Conservation (phyloP, 768 basidiomycete genomes). For the Suillus fuscotomentosus region DNA sequence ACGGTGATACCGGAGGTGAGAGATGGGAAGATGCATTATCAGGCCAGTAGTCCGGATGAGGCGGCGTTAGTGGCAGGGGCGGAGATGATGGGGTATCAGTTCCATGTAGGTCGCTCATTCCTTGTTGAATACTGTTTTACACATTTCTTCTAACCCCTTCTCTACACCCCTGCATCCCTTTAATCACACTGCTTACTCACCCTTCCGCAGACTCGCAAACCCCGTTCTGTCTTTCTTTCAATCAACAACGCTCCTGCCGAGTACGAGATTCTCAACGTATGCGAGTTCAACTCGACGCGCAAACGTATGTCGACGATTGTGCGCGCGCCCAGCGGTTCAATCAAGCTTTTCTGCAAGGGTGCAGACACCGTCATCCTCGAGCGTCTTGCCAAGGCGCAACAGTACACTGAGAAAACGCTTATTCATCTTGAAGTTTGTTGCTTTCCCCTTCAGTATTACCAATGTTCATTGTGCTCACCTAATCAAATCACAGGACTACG, state of each 20-base stretch:
- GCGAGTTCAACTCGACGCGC: constrained; percentile 97
- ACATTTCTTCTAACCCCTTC: not conserved
- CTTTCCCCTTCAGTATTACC: not conserved
- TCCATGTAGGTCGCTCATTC: constrained; percentile 67
- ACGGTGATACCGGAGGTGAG: constrained; percentile 95
- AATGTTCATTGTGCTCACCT: constrained; percentile 4
- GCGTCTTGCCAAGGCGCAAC: constrained; percentile 81
- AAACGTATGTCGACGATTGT: constrained; percentile 98
- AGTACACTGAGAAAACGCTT: constrained; percentile 82
- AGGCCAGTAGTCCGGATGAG: constrained; percentile 97
- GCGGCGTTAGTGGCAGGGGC: constrained; percentile 95
- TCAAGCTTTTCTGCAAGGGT: constrained; percentile 96
- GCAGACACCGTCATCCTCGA: constrained; percentile 98
- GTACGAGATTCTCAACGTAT: constrained; percentile 92
- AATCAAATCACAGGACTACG: constrained; percentile 68
- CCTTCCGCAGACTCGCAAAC: constrained; percentile 78
- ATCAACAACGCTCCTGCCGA: constrained; percentile 71
- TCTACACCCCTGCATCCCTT: not conserved
- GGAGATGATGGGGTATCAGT: constrained; percentile 87
- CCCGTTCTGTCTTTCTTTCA: constrained; percentile 90
- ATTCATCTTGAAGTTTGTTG: constrained; percentile 80
- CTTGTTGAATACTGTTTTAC: not conserved
- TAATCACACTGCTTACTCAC: not conserved
- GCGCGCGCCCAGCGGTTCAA: constrained; percentile 81
- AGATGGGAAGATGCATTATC: constrained; percentile 88